phyloP scores from a whole-genome alignment of 805 yeast genomes.

The Myxozyma udenii region DNA sequence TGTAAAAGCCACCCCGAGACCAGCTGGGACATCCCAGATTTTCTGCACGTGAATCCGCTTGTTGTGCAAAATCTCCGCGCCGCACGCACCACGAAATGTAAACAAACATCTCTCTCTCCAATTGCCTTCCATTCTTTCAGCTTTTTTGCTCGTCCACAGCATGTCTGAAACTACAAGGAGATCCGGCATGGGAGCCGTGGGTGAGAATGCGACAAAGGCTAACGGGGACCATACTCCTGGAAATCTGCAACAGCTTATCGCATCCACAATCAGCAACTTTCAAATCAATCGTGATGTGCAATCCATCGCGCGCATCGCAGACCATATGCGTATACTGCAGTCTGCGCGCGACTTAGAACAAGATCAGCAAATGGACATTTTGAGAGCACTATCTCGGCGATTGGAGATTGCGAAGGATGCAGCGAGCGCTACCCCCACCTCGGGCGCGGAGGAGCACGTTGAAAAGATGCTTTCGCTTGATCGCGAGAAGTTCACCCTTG shows the following conservation, averaged over 20 bases:
- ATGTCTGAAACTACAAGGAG: no score
- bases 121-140: no score
- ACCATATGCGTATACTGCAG: slow-evolving; percentile 25
- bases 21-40: no score
- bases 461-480: slow-evolving; percentile 23
- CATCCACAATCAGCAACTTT: slow-evolving; percentile 22
- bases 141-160: no score
- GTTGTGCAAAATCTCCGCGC: no score
- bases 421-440: slow-evolving; percentile 12
- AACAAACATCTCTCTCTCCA: no score
- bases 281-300: slow-evolving; percentile 27
- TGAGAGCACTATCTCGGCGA: slow-evolving; percentile 23
- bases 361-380: slow-evolving; percentile 23
- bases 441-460: slow-evolving; percentile 15
- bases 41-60: no score
- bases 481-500: slow-evolving; percentile 28
- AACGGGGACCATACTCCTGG: no score
- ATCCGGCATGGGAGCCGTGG: no score
- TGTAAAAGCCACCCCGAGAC: no score
- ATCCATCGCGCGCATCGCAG: slow-evolving; percentile 21
- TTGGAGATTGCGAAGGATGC: slow-evolving; percentile 25
- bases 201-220: no score
- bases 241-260: slow-evolving; percentile 3
- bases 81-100: no score
- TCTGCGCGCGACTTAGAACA: slow-evolving; percentile 27